These are phyloP conservation scores for Scytalidium lignicola DNA, from an alignment of 2,329 filamentous ascomycete genomes.

Conservation along the genomic window DNA sequence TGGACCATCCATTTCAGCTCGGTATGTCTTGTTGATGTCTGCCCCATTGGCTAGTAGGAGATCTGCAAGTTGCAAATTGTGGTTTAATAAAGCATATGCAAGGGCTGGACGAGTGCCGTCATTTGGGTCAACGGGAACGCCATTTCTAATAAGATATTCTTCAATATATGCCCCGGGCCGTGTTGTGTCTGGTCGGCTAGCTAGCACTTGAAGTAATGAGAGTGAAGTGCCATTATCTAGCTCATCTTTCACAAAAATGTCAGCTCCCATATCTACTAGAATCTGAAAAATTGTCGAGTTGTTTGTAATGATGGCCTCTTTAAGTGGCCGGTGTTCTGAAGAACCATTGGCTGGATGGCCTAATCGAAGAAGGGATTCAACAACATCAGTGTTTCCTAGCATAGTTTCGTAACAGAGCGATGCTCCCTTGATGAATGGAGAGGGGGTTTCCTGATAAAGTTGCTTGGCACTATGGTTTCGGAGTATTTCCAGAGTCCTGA, in stretches of 20 bases:
- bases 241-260: background rate
- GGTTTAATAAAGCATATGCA: background rate
- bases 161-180: background rate
- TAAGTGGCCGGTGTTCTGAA: no score
- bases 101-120: background rate
- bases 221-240: background rate
- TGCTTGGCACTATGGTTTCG: background rate
- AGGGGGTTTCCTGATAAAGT: background rate
- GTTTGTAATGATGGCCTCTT: no score
- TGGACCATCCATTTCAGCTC: no score
- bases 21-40: background rate
- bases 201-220: background rate
- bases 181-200: background rate
- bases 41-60: background rate
- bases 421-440: background rate
- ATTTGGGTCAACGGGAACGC: background rate
- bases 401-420: background rate
- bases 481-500: background rate
- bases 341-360: background rate
- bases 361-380: background rate
- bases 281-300: no score
- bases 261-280: background rate
- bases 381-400: background rate
- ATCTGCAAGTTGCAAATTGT: background rate
- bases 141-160: background rate